Conservation (phyloP, 2,329 filamentous ascomycete genomes). For the Dactylonectria macrodidyma region DNA sequence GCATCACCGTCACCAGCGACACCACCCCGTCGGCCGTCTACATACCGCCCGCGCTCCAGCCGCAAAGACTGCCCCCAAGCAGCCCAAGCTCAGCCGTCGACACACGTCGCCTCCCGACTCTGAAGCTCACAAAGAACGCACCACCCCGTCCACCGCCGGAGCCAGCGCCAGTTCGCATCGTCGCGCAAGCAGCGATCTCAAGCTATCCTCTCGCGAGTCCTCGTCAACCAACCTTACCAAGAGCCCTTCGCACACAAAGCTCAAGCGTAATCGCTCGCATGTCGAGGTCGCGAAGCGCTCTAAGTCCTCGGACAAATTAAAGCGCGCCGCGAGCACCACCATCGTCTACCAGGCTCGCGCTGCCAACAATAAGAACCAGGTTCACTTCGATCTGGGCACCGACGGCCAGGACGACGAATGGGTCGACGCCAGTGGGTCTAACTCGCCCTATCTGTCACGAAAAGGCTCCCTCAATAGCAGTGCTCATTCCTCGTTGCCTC, state of each 20-base stretch:
- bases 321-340: conserved; percentile 67
- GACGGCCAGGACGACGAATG: conserved; percentile 71
- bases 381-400: conserved; percentile 75
- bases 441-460: conserved; percentile 68
- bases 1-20: conserved; percentile 53
- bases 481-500: conserved; percentile 63
- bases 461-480: conserved; percentile 66
- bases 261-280: conserved; percentile 74
- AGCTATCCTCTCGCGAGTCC: conserved; percentile 60
- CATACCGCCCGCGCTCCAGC: conserved; percentile 68
- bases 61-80: conserved; percentile 65
- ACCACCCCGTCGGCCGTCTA: conserved; percentile 57
- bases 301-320: conserved; percentile 67
- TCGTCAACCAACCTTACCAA: conserved; percentile 65
- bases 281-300: conserved; percentile 68
- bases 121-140: conserved; percentile 47
- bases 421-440: conserved; percentile 77
- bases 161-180: conserved; percentile 57
- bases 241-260: conserved; percentile 67
- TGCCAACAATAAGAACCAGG: conserved; percentile 64
- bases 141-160: conserved; percentile 7
- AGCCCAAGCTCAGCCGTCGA: conserved; percentile 61
- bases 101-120: conserved; percentile 57
- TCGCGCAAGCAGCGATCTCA: conserved; percentile 66
- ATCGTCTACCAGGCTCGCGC: conserved; percentile 61